Evolutionary conservation across 2,329 filamentous ascomycete species (phyloP).

Genomic region (Colletotrichum lindemuthianum): DNA sequence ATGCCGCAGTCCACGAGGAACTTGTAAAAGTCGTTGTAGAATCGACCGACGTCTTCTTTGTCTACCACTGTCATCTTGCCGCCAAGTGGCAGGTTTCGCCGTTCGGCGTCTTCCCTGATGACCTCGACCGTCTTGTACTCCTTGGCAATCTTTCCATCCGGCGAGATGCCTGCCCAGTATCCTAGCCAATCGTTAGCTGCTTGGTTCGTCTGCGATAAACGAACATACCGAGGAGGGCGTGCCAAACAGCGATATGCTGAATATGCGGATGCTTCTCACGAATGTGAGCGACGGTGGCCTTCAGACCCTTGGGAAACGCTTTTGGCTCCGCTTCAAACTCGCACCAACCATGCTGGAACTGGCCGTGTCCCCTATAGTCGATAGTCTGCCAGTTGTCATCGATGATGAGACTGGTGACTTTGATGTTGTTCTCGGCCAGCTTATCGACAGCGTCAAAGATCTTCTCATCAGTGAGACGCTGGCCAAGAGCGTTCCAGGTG

Average conservation of each 20-base stretch:
- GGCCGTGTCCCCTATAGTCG: constrained; percentile 59
- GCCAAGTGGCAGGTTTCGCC: constrained; percentile 60
- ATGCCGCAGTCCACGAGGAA: constrained; percentile 81
- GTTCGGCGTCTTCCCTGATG: constrained; percentile 58
- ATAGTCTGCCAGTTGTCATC: constrained; percentile 97
- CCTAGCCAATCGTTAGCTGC: constrained; percentile 50
- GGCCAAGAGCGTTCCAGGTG: constrained; percentile 95
- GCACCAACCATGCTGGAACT: constrained; percentile 74
- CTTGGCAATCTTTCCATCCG: constrained; percentile 76
- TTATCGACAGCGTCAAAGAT: constrained; percentile 79
- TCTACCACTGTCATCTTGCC: constrained; percentile 79
- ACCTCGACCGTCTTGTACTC: constrained; percentile 80
- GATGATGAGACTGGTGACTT: constrained; percentile 87
- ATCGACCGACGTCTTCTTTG: constrained; percentile 75
- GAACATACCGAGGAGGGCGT: constrained; percentile 71
- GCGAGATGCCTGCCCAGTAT: constrained; percentile 92
- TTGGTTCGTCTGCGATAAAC: constrained; percentile 26
- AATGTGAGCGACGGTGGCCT: constrained; percentile 74
- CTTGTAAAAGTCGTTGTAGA: constrained; percentile 92
- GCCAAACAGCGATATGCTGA: constrained; percentile 91
- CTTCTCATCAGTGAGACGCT: constrained; percentile 82
- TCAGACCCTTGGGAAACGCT: constrained; percentile 84
- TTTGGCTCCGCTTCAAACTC: constrained; percentile 86
- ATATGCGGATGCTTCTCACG: constrained; percentile 76
- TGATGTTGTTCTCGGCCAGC: constrained; percentile 76